phyloP scores from a whole-genome alignment of 2,329 filamentous ascomycete genomes.

The Cladosporium cucumerinum region DNA sequence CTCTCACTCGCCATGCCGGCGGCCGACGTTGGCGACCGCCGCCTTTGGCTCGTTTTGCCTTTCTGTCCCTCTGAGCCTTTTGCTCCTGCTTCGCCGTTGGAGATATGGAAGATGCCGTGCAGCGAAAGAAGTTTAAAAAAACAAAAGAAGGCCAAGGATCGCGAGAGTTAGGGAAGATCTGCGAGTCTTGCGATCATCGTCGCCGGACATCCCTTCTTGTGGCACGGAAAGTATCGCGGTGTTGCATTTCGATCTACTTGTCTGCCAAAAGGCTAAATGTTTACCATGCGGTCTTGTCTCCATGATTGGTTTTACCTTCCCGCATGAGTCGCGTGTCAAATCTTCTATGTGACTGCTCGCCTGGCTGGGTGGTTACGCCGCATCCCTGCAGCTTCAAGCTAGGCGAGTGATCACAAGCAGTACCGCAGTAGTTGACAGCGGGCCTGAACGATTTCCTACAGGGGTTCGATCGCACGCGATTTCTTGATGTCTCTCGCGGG shows the following conservation, averaged over 20 bases:
- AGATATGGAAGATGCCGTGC: slow-evolving; percentile 1
- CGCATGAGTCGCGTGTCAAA: not conserved
- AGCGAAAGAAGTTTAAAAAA: not conserved
- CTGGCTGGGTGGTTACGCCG: not conserved
- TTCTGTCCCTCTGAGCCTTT: not conserved
- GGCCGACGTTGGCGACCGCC: not conserved
- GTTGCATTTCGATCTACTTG: not conserved
- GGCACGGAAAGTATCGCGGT: slow-evolving; percentile 3
- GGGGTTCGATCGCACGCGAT: not conserved
- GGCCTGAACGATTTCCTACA: not conserved
- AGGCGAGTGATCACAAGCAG: not conserved
- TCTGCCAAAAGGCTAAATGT: not conserved
- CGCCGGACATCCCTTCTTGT: slow-evolving; percentile 6
- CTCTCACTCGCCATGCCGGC: slow-evolving; percentile 1
- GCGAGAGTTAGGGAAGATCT: not conserved
- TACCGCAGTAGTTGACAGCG: not conserved
- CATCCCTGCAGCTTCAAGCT: not conserved
- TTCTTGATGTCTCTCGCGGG: not conserved
- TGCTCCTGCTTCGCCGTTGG: not conserved
- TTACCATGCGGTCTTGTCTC: not conserved
- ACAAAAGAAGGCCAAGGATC: not conserved
- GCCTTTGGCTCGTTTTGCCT: not conserved
- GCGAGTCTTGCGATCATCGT: not conserved
- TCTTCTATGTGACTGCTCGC: slow-evolving; percentile 1
- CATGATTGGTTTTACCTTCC: not conserved